Evolutionary conservation across 2,329 filamentous ascomycete species (phyloP), one percentile per base, ranked within the genome.

Genomic region (Davidsoniella virescens): DNA sequence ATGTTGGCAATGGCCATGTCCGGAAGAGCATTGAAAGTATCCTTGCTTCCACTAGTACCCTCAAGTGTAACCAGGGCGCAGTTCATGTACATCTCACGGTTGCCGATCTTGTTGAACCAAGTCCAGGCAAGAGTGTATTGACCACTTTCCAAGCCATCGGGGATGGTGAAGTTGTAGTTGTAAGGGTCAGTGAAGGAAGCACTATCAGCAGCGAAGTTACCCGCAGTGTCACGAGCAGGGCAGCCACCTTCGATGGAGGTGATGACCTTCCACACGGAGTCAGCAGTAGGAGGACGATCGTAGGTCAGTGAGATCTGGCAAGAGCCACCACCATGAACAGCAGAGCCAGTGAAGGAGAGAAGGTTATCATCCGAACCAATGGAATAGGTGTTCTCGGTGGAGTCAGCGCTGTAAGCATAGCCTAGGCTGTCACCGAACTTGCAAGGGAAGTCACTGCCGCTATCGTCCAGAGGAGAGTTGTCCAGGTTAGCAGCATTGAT

Each of bases 21-120:
- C 0, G 84, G 84, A 78, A 93, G 80, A 0, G 66, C 62, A 38
- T 75, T 61, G 54, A 81, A 74, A 56, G 75, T 75, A 1, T 69
- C 63, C 51, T 76, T 58, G 41, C 64, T 63, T 48, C 74, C 74
- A 0, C 65, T 66, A 0, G 55, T 56, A 7, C 75, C 75, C 0
- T 75, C 76, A 20, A 96, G 71, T 0, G 70, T 73, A 44, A 94
- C 64, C 0, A 85, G 78, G 0, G 83, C 86, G 58, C 90, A 98
- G 73, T 94, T 93, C 87, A 94, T 94, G 72, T 96, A 95, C 73
- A 94, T 87, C 62, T 96, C 92, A 1, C 88, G 81, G 68, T 94
- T 94, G 2, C 92, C 92, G 8, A 94, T 60, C 53, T 82, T 83
- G 70, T 96, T 96, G 65, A 94, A 78, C 92, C 92, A 96, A 0